phyloP scores from a whole-genome alignment of 306 rosid species.

The Astragalus membranaceus region DNA sequence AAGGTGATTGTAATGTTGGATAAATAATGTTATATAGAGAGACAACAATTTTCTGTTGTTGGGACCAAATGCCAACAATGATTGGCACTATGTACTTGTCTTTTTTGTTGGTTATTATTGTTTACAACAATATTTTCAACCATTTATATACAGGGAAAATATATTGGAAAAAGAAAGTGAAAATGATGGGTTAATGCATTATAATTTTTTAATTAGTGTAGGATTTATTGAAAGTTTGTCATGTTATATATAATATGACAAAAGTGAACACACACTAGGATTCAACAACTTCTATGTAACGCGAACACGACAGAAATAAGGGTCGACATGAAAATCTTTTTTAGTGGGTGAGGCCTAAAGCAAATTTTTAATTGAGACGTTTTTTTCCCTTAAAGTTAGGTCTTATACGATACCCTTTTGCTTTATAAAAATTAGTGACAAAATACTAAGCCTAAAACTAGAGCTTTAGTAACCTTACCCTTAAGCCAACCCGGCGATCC shows the following conservation, averaged over 20 bases:
- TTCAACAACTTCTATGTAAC: background rate
- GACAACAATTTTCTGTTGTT: background rate
- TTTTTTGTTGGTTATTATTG: background rate
- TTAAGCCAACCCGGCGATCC: too few relatives aligned
- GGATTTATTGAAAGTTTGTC: background rate
- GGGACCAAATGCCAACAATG: slow-evolving; percentile 14
- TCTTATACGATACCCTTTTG: too few relatives aligned
- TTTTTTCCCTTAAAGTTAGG: too few relatives aligned
- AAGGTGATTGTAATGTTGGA: background rate
- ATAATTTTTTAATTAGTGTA: background rate
- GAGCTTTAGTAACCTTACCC: too few relatives aligned
- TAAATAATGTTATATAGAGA: background rate
- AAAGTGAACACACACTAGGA: background rate
- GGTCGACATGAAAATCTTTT: too few relatives aligned
- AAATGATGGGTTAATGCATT: background rate
- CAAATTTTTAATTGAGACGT: too few relatives aligned
- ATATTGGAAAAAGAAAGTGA: background rate
- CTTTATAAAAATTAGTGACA: too few relatives aligned
- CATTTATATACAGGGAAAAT: background rate
- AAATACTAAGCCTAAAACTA: too few relatives aligned
- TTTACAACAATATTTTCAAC: background rate
- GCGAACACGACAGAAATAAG: background rate
- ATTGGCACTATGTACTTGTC: slow-evolving; percentile 1
- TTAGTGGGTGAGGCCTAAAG: too few relatives aligned
- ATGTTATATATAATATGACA: slow-evolving; percentile 4